phyloP scores from a whole-genome alignment of 306 rosid genomes.

The Acacia confusa region DNA sequence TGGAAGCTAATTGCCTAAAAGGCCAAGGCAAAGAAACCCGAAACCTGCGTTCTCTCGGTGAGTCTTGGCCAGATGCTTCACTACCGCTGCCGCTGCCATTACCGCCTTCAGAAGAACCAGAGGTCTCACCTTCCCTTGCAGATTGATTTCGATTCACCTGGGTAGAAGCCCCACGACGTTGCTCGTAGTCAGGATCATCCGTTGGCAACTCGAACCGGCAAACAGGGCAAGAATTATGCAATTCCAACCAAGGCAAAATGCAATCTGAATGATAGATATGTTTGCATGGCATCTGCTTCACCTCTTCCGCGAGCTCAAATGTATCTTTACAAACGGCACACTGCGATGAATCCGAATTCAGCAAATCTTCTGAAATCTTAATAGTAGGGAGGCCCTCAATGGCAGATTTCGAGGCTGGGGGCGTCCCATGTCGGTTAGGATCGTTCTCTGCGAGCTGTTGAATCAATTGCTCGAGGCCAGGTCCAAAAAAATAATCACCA shows the following conservation, averaged over 20 bases:
- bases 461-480: constrained; percentile 82
- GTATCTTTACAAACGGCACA: constrained; percentile 82
- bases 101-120: constrained; percentile 29
- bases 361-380: constrained; percentile 43
- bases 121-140: constrained; percentile 25
- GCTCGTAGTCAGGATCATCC: constrained; percentile 73
- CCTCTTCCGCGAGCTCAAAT: constrained; percentile 61
- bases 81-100: not conserved
- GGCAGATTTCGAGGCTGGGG: constrained; percentile 74
- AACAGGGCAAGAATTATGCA: constrained; percentile 83
- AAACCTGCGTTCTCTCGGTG: constrained; percentile 60
- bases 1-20: constrained; percentile 48
- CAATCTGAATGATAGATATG: constrained; percentile 78
- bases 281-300: constrained; percentile 78
- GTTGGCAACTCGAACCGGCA: constrained; percentile 79
- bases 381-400: constrained; percentile 56
- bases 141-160: constrained; percentile 39
- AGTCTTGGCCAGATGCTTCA: constrained; percentile 40
- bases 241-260: constrained; percentile 72
- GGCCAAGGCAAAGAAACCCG: constrained; percentile 64
- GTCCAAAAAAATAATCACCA: constrained; percentile 81
- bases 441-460: constrained; percentile 86
- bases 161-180: constrained; percentile 38
- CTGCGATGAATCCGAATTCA: constrained; percentile 71
- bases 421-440: constrained; percentile 77